Conservation (phyloP, 441 rosid genomes). For the Breynia disticha region DNA sequence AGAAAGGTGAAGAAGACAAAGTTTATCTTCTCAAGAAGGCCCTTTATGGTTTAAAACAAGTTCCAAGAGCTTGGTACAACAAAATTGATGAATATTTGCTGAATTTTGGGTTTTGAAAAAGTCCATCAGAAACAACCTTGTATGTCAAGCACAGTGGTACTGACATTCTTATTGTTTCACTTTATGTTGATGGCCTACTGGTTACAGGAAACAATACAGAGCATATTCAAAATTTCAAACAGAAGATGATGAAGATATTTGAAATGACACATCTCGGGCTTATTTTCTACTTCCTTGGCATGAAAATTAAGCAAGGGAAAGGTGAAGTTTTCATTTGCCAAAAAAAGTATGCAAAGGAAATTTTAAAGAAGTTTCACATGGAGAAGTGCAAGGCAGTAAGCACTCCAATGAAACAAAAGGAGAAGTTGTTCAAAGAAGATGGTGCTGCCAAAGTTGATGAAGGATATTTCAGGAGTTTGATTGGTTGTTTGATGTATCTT, state of each 20-base stretch:
- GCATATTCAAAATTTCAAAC: neutral
- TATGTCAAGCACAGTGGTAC: neutral
- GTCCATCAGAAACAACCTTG: neutral
- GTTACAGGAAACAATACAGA: neutral
- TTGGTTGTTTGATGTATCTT: constrained; percentile 10
- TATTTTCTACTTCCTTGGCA: constrained; percentile 9
- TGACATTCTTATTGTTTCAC: constrained; percentile 1
- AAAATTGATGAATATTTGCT: constrained; percentile 2
- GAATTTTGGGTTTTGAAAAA: constrained; percentile 1
- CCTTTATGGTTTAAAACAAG: constrained; percentile 3
- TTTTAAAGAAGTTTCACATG: constrained; percentile 14
- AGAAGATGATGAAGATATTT: constrained; percentile 3
- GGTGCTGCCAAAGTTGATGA: constrained; percentile 9
- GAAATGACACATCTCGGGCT: constrained; percentile 7
- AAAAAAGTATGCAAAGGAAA: constrained; percentile 11
- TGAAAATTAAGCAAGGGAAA: constrained; percentile 8
- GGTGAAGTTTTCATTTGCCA: constrained; percentile 10
- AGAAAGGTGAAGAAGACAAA: neutral
- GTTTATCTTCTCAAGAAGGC: constrained; percentile 5
- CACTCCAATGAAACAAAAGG: constrained; percentile 7
- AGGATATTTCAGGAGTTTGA: neutral
- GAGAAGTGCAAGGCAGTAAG: constrained; percentile 4
- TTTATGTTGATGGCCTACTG: constrained; percentile 4
- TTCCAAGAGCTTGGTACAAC: constrained; percentile 4
- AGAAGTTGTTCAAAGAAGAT: constrained; percentile 12